These are phyloP conservation scores for Corinectria fuckeliana DNA, from an alignment of 2,329 filamentous ascomycete species.

Conservation along the genomic window DNA sequence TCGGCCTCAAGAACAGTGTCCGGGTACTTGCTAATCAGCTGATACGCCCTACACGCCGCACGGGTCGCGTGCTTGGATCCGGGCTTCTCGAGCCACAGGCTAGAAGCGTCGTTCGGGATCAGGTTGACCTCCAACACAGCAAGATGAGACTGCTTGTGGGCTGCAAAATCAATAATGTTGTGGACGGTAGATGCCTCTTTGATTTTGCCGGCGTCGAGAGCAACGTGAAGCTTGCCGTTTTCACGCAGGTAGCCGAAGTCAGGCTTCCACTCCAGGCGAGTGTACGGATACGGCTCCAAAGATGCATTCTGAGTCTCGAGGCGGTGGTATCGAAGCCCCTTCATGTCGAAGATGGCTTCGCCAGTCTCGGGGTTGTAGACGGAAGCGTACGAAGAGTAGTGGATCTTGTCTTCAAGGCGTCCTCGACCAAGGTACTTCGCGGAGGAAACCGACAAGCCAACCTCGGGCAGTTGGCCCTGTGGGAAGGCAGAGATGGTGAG, in stretches of 20 bases:
- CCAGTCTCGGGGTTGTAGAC: conserved; percentile 6
- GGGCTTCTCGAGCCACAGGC: conserved; percentile 9
- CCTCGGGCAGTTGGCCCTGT: conserved; percentile 1
- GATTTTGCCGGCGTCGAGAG: neutral
- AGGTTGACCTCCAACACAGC: conserved; percentile 11
- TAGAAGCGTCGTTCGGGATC: neutral
- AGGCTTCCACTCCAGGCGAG: conserved; percentile 12
- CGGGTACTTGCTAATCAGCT: conserved; percentile 1
- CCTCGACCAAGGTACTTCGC: conserved; percentile 11
- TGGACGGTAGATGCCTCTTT: neutral
- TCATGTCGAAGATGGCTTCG: conserved; percentile 3
- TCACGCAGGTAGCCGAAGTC: neutral
- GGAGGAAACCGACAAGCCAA: conserved; percentile 4
- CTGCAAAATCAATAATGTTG: conserved; percentile 5
- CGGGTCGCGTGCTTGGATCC: conserved; percentile 1
- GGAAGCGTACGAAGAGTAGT: conserved; percentile 1
- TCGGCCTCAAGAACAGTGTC: conserved; percentile 5
- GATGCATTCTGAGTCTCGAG: neutral
- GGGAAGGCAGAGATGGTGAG: conserved; percentile 2
- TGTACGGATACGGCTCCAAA: conserved; percentile 10
- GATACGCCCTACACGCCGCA: conserved; percentile 1
- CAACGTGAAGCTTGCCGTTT: neutral
- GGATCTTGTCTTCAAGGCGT: conserved; percentile 5
- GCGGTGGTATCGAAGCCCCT: conserved; percentile 1
- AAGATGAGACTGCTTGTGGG: conserved; percentile 12